Evolutionary conservation across 202 grass and related monocot species (phyloP).

Genomic region (Dendrocalamus latiflorus): DNA sequence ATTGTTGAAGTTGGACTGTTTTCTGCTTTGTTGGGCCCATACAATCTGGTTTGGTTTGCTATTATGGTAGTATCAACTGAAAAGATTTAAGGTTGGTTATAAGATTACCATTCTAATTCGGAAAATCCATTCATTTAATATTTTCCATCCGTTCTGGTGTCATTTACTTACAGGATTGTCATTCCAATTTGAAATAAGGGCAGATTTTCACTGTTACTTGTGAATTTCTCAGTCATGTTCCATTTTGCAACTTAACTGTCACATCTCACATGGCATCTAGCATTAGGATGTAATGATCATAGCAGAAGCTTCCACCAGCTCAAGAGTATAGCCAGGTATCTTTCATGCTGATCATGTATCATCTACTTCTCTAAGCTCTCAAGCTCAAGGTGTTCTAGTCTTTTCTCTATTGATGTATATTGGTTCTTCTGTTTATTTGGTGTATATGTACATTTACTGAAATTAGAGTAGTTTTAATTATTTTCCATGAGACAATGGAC

Average conservation of each 20-base stretch:
- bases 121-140: neutral
- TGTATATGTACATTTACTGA: slow-evolving; percentile 5
- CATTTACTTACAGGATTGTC: neutral
- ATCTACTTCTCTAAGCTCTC: neutral
- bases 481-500: neutral
- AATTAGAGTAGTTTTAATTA: neutral
- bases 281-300: neutral
- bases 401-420: neutral
- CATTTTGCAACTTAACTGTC: slow-evolving; percentile 1
- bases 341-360: slow-evolving; percentile 6
- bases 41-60: slow-evolving; percentile 11
- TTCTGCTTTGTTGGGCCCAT: neutral
- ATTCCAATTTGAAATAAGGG: neutral
- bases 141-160: neutral
- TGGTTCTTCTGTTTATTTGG: slow-evolving; percentile 4
- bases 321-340: neutral
- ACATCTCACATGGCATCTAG: neutral
- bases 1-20: slow-evolving; percentile 12
- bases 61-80: neutral
- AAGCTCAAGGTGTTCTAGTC: neutral
- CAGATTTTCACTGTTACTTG: neutral
- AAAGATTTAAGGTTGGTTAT: neutral
- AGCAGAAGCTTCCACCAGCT: neutral
- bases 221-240: slow-evolving; percentile 7
- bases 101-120: neutral